These are phyloP conservation scores for Aspergillus cavernicola DNA, from an alignment of 495 filamentous ascomycete genomes.

Conservation along the genomic window DNA sequence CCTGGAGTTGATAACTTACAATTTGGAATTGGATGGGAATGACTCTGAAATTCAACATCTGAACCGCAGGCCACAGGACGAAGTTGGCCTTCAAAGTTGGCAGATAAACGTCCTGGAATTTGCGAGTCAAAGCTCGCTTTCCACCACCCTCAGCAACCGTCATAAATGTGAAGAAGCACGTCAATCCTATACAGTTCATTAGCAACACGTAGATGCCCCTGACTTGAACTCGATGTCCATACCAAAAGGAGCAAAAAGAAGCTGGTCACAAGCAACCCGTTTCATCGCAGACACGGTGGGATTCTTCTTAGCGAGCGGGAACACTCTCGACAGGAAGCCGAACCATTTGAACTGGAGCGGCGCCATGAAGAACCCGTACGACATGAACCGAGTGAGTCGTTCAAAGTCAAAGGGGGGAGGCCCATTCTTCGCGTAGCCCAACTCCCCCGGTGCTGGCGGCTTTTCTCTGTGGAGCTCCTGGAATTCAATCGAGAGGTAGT, in stretches of 20 bases:
- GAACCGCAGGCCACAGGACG: slow-evolving; percentile 92
- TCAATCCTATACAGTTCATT: slow-evolving; percentile 58
- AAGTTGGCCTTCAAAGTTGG: slow-evolving; percentile 95
- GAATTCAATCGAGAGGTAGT: slow-evolving; percentile 82
- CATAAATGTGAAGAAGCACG: slow-evolving; percentile 92
- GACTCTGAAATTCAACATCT: slow-evolving; percentile 93
- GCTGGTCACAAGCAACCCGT: slow-evolving; percentile 87
- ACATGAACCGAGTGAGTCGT: slow-evolving; percentile 88
- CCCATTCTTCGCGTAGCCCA: slow-evolving; percentile 61
- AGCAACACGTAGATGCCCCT: slow-evolving; percentile 3
- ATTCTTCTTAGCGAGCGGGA: slow-evolving; percentile 76
- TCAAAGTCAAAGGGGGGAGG: slow-evolving; percentile 94
- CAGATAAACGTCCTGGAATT: slow-evolving; percentile 90
- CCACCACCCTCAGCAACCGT: slow-evolving; percentile 93
- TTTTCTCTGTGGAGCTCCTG: slow-evolving; percentile 84
- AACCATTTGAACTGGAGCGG: slow-evolving; percentile 98
- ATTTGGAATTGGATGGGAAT: slow-evolving; percentile 96
- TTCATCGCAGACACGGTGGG: slow-evolving; percentile 78
- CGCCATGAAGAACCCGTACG: slow-evolving; percentile 93
- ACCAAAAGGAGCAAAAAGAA: slow-evolving; percentile 93
- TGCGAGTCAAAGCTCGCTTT: slow-evolving; percentile 69
- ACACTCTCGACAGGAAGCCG: slow-evolving; percentile 72
- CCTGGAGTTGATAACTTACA: slow-evolving; percentile 52
- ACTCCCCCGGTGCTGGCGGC: slow-evolving; percentile 59
- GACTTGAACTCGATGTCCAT: slow-evolving; percentile 20